These are phyloP conservation scores for Umbelopsis sp. DNA, from an alignment of 371 early-diverging fungal species.

Conservation along the genomic window DNA sequence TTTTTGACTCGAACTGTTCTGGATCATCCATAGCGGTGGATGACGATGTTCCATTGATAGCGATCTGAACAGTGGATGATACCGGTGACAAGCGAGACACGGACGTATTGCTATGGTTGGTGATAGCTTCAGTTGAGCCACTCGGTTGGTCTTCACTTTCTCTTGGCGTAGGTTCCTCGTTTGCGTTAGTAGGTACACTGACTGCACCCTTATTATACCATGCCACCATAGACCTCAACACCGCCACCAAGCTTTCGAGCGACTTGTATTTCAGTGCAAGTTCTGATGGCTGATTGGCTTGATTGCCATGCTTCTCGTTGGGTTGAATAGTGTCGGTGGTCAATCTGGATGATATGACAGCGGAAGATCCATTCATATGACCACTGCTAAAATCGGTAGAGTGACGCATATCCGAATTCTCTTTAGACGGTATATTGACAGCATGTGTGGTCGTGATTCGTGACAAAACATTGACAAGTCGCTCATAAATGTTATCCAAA, in stretches of 20 bases:
- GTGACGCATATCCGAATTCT: constrained; percentile 3
- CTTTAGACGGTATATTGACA: constrained; percentile 8
- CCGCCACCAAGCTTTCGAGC: constrained; percentile 58
- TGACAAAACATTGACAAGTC: constrained; percentile 59
- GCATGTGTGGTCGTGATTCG: constrained; percentile 54
- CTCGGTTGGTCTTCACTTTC: constrained; percentile 44
- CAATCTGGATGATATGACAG: constrained; percentile 52
- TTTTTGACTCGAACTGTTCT: constrained; percentile 74
- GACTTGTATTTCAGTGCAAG: constrained; percentile 54
- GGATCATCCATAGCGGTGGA: constrained; percentile 71
- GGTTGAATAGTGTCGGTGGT: constrained; percentile 50
- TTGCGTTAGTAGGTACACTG: constrained; percentile 39
- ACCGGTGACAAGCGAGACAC: constrained; percentile 56
- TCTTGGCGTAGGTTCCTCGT: constrained; percentile 38
- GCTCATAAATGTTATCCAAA: constrained; percentile 57
- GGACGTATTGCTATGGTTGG: constrained; percentile 41
- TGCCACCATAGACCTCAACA: constrained; percentile 52
- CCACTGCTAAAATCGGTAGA: not conserved
- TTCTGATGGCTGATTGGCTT: constrained; percentile 40
- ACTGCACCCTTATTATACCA: constrained; percentile 59
- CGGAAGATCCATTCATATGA: constrained; percentile 19
- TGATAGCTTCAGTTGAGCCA: constrained; percentile 21
- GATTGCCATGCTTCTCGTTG: constrained; percentile 53
- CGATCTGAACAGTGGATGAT: constrained; percentile 61
- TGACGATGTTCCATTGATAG: constrained; percentile 21